phyloP scores from a whole-genome alignment of 2,329 filamentous ascomycete genomes.

The Pseudopithomyces maydicus region DNA sequence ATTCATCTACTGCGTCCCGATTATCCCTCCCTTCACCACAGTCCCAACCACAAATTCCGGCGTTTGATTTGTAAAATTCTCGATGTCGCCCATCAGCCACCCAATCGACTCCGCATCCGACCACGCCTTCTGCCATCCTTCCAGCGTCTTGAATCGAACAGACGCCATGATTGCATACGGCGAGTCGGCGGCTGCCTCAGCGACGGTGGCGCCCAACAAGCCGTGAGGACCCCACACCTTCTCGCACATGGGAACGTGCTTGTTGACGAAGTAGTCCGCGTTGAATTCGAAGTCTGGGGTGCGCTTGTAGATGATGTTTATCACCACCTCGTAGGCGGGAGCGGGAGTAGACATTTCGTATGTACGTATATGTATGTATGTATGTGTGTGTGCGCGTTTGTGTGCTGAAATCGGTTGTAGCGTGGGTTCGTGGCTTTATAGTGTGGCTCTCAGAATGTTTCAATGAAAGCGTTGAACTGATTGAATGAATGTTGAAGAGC shows the following conservation, averaged over 20 bases:
- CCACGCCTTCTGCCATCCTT: constrained; percentile 11
- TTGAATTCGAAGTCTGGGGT: constrained; percentile 44
- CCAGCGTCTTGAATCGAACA: constrained; percentile 12
- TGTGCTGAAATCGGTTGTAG: too few species aligned
- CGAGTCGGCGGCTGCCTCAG: neutral
- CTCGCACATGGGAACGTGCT: constrained; percentile 49
- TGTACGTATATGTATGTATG: too few species aligned
- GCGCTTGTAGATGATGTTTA: constrained; percentile 43
- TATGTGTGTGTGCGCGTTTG: too few species aligned
- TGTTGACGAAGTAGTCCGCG: constrained; percentile 51
- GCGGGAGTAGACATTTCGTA: neutral
- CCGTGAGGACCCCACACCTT: constrained; percentile 36
- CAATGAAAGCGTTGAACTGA: too few species aligned
- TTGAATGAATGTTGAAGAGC: too few species aligned
- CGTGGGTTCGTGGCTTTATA: too few species aligned
- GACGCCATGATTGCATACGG: constrained; percentile 8
- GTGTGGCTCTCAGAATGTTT: too few species aligned
- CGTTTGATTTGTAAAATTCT: constrained; percentile 36
- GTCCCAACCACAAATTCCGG: constrained; percentile 29
- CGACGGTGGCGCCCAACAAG: neutral
- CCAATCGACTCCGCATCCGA: constrained; percentile 18
- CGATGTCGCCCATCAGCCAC: constrained; percentile 36
- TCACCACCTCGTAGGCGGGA: neutral
- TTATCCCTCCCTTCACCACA: constrained; percentile 2
- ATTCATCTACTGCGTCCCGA: neutral